phyloP scores from a whole-genome alignment of 1,139 yeast species.

The Pichia norvegensis region DNA sequence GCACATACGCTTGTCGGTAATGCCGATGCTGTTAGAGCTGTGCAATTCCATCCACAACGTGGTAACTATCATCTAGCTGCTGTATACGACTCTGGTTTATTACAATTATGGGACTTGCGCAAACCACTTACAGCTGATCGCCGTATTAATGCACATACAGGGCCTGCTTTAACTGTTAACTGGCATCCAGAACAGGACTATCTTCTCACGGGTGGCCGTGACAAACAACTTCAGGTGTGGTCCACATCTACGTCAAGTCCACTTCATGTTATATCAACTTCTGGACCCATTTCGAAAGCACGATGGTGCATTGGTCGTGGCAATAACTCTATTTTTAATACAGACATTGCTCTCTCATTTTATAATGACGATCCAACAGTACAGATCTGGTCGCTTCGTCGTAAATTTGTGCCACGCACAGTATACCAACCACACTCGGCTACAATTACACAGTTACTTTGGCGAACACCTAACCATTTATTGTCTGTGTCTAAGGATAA shows the following conservation, averaged over 20 bases:
- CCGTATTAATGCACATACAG: slow-evolving; percentile 81
- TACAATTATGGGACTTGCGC: slow-evolving; percentile 79
- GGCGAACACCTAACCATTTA: slow-evolving; percentile 43
- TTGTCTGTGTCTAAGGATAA: slow-evolving; percentile 49
- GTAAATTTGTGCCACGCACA: slow-evolving; percentile 71
- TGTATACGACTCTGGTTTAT: slow-evolving; percentile 84
- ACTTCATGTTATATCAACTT: slow-evolving; percentile 62
- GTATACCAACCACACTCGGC: slow-evolving; percentile 47
- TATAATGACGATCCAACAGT: slow-evolving; percentile 70
- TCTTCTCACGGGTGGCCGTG: slow-evolving; percentile 89
- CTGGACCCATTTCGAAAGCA: slow-evolving; percentile 70
- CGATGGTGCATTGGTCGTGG: slow-evolving; percentile 51
- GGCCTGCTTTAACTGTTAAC: slow-evolving; percentile 80
- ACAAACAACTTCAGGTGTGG: slow-evolving; percentile 77
- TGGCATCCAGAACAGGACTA: slow-evolving; percentile 84
- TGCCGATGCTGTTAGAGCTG: slow-evolving; percentile 57
- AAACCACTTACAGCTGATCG: slow-evolving; percentile 51
- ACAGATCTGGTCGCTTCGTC: slow-evolving; percentile 61
- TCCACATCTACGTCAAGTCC: slow-evolving; percentile 33
- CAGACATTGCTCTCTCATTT: slow-evolving; percentile 72
- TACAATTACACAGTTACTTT: slow-evolving; percentile 43
- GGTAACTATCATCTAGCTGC: slow-evolving; percentile 44
- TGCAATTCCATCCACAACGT: slow-evolving; percentile 51
- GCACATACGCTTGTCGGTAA: slow-evolving; percentile 43
- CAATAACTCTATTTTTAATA: slow-evolving; percentile 33